Percentiles rank a stretch among this genome's conserved stretches.
These are phyloP conservation scores for Auricularia cornea DNA, from an alignment of 768 basidiomycete genomes.

Conservation along the genomic window DNA sequence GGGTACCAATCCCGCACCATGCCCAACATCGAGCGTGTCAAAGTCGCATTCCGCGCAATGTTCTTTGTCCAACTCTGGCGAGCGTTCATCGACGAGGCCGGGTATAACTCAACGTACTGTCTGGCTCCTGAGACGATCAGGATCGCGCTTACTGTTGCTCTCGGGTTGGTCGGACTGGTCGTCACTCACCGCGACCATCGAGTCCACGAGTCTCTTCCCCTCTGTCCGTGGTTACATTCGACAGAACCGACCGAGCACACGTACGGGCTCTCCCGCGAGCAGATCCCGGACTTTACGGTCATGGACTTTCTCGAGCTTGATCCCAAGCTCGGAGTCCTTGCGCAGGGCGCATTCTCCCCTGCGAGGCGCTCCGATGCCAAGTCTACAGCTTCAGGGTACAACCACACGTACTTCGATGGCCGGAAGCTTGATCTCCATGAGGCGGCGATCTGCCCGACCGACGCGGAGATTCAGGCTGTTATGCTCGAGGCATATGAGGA, in stretches of 20 bases:
- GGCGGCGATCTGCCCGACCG: background rate
- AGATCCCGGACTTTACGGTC: constrained; percentile 28
- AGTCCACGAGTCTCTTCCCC: constrained; percentile 13
- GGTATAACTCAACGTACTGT: constrained; percentile 19
- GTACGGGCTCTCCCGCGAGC: constrained; percentile 23
- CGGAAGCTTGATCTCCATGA: background rate
- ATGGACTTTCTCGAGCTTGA: constrained; percentile 24
- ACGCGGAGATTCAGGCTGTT: constrained; percentile 11
- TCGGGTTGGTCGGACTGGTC: constrained; percentile 26
- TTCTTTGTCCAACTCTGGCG: constrained; percentile 27
- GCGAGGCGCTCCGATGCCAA: background rate
- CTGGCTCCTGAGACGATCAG: constrained; percentile 27
- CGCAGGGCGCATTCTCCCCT: background rate
- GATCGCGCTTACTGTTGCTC: constrained; percentile 23
- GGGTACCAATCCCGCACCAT: constrained; percentile 29
- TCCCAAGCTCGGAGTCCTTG: constrained; percentile 18
- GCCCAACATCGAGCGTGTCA: constrained; percentile 17
- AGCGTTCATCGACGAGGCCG: constrained; percentile 9
- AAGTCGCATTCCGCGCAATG: constrained; percentile 22
- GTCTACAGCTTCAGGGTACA: constrained; percentile 12
- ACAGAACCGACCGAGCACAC: constrained; percentile 29
- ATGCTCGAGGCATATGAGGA: constrained; percentile 11
- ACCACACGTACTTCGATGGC: constrained; percentile 22
- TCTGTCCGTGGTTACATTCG: constrained; percentile 31
- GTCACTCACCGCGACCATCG: constrained; percentile 28